A percentile compares a stretch with the other conserved stretches of the same genome.
Evolutionary conservation across 805 yeast genomes (phyloP).

Genomic region (Candida adriatica): DNA sequence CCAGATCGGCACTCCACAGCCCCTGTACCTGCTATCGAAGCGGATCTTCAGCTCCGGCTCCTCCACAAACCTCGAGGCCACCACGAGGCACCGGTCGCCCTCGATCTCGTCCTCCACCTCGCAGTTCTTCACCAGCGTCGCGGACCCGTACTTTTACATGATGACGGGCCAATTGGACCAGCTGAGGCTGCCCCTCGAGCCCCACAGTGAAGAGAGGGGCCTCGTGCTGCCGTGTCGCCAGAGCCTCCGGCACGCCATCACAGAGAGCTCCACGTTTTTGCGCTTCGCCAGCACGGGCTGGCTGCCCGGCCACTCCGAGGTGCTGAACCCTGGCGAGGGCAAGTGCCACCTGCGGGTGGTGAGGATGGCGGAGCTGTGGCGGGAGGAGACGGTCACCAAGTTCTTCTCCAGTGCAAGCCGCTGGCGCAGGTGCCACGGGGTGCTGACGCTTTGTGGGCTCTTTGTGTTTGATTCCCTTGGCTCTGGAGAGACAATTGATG

Average conservation of each 20-base stretch:
- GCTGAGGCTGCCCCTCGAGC: conserved; percentile 18
- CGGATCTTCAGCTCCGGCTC: conserved; percentile 20
- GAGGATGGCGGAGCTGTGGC: conserved; percentile 33
- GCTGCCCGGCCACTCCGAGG: too few species aligned
- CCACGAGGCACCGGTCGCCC: conserved; percentile 9
- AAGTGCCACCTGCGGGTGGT: conserved; percentile 27
- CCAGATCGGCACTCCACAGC: conserved; percentile 19
- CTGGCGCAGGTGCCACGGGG: conserved; percentile 40
- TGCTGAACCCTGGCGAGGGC: too few species aligned
- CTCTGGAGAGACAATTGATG: conserved; percentile 26
- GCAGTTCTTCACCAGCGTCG: conserved; percentile 17
- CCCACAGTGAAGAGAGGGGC: too few species aligned
- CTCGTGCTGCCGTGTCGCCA: too few species aligned
- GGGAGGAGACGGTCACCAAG: conserved; percentile 31
- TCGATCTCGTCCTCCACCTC: conserved; percentile 22
- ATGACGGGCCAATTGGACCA: conserved; percentile 19
- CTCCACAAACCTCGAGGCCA: conserved; percentile 17
- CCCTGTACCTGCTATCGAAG: conserved; percentile 15
- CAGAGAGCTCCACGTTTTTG: too few species aligned
- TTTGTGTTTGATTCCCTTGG: conserved; percentile 36
- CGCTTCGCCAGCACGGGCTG: too few species aligned
- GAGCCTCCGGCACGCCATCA: too few species aligned
- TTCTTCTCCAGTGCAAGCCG: conserved; percentile 26
- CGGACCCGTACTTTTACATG: conserved; percentile 34
- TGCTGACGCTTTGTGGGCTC: conserved; percentile 45